phyloP scores from a whole-genome alignment of 148 eudicot species.

The Simmondsia chinensis region DNA sequence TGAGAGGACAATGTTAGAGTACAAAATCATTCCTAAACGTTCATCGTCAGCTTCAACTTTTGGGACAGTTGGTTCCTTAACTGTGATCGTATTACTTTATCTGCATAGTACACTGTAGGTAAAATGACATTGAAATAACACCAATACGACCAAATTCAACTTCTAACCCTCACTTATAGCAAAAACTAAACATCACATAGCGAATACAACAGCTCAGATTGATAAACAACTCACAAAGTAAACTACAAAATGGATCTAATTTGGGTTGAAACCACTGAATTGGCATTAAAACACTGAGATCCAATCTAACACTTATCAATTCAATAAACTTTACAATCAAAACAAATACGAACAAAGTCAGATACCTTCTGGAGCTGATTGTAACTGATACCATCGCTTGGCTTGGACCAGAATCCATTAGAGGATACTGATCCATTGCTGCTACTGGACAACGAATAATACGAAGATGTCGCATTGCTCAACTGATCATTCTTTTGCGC shows the following conservation, averaged over 20 bases:
- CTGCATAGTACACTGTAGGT: no score
- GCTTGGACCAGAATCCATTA: constrained; percentile 80
- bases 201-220: no score
- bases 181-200: no score
- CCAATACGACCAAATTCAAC: neutral
- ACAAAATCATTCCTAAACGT: no score
- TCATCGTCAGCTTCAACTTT: no score
- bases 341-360: neutral
- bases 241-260: neutral
- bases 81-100: no score
- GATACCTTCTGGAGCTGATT: constrained; percentile 89
- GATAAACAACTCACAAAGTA: constrained; percentile 5
- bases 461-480: constrained; percentile 30
- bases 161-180: no score
- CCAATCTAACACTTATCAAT: constrained; percentile 13
- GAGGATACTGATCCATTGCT: constrained; percentile 52
- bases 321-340: constrained; percentile 4
- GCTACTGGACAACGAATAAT: constrained; percentile 27
- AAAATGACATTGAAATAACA: no score
- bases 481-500: constrained; percentile 44
- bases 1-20: no score
- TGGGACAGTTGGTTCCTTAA: no score
- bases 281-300: constrained; percentile 10
- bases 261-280: neutral
- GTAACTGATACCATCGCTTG: constrained; percentile 57